Evolutionary conservation across 2,329 filamentous ascomycete species (phyloP), one percentile per base, ranked within the genome.

Genomic region (Neofusicoccum laricinum): DNA sequence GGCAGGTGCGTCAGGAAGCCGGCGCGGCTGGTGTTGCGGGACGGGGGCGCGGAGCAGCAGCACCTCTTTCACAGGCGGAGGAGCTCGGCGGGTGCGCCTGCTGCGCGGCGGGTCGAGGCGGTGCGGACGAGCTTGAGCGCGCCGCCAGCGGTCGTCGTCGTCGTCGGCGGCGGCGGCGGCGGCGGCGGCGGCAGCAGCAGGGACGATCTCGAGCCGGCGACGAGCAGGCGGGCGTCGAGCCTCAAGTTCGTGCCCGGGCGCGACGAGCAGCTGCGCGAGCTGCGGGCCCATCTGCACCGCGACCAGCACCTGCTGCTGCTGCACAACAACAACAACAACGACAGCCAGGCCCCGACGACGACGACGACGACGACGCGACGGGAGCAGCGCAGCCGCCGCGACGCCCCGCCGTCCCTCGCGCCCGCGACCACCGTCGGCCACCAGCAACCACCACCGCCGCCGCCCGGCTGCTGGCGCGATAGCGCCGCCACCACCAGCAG

Each of bases 1-100:
- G 32, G 21, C 19, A 15, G 38, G 2, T 3, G 15, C 19, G 63
- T 66, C 15, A 68, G 66, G 12, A 73, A 70, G 61, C 71, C 73
- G 15, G 68, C 72, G 4, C 68, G 68, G n/a, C 62, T 73, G 15
- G 65, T 75, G 14, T 51, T 74, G 19, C 45, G 64, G 15, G 63
- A 64, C 8, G n/a, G n/a, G n/a, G n/a, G n/a, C n/a, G n/a, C n/a
- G n/a, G n/a, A n/a, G n/a, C n/a, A n/a, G n/a, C n/a, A n/a, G n/a
- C n/a, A n/a, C n/a, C n/a, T n/a, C n/a, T n/a, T n/a, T n/a, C n/a
- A n/a, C 25, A 30, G 25, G 25, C 25, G 25, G 25, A 30, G 25
- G 25, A 30, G 25, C 25, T 30, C 25, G 25, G 25, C 25, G 25
- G 25, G 25, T 30, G 25, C 25, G 25, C 25, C 25, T 30, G 25